Evolutionary conservation across 495 filamentous ascomycete species (phyloP).

Genomic region (Diplogelasinospora grovesii): DNA sequence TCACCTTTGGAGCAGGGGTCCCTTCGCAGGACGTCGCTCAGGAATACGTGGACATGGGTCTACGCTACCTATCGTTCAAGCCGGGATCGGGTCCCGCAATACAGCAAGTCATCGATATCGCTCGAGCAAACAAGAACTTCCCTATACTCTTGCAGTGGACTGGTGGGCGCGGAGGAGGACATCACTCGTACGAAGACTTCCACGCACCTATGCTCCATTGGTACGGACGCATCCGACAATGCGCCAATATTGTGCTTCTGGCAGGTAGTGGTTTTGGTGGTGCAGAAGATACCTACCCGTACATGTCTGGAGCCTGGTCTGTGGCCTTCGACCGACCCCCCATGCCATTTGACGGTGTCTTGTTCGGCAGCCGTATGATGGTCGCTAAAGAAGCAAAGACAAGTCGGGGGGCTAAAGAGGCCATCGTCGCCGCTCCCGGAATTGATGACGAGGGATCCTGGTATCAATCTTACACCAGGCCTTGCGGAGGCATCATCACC

Average conservation of each 20-base stretch:
- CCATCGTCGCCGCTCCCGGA: conserved; percentile 76
- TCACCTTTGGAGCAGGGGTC: conserved; percentile 83
- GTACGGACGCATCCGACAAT: conserved; percentile 69
- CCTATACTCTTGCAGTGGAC: conserved; percentile 85
- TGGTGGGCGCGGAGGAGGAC: conserved; percentile 78
- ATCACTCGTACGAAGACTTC: conserved; percentile 87
- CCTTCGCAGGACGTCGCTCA: conserved; percentile 80
- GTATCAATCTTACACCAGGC: conserved; percentile 85
- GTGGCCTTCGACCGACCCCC: conserved; percentile 66
- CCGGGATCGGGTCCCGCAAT: conserved; percentile 81
- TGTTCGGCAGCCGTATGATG: conserved; percentile 83
- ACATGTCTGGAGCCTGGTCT: conserved; percentile 75
- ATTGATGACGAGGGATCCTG: conserved; percentile 75
- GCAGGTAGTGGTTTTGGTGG: conserved; percentile 82
- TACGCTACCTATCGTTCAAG: conserved; percentile 85
- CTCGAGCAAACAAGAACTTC: conserved; percentile 72
- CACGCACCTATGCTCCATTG: conserved; percentile 78
- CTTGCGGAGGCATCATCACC: conserved; percentile 81
- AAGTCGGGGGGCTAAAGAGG: conserved; percentile 77
- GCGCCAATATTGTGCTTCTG: conserved; percentile 69
- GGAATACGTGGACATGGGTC: conserved; percentile 77
- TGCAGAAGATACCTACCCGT: conserved; percentile 76
- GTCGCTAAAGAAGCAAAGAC: conserved; percentile 83
- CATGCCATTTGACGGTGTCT: conserved; percentile 80
- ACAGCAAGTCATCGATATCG: conserved; percentile 74